Base-by-base conservation (phyloP, 768 basidiomycete genomes). In the Mycena olivaceomarginata region DNA sequence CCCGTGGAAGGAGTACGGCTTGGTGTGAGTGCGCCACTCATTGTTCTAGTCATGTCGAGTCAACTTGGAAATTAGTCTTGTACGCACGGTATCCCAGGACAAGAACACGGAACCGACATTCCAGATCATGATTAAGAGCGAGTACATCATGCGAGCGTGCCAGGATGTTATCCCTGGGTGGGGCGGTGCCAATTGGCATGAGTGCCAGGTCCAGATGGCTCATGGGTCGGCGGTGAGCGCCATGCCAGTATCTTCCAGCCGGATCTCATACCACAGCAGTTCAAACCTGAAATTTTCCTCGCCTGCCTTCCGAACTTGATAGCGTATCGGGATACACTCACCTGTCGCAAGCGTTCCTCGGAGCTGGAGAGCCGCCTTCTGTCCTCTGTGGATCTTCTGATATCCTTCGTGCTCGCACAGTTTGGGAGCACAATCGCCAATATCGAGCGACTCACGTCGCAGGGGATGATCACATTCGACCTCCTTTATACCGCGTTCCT, bases 121-220 rank as follows among this genome's bases (percentile, higher is more conserved):
- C 85, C 89, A 88, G 82, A 82, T 93, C 41, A 85, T 92, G 62
- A 82, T 94, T 83, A 92, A 93, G 85, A 93, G 91, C 79, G 87
- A 86, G 31, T 91, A 91, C 79, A 87, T 94, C 72, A 82, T 91
- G 25, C 89, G 91, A 77, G 90, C 90, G 1, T 92, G 91, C 79
- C 89, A 91, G 77, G 90, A 91, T 53, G 90, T 93, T 22, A 90
- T 94, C 74, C 86, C 89, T 68, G 85, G 88, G 6, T 91, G 91
- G 88, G 90, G 90, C 41, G 92, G 92, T 18, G 85, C 92, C 37
- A 93, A 92, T 10, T 94, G 93, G 92, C 90, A 91, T 45, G 82
- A 89, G 89, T 91, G 39, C 91, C 92, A 9, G 31, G 31, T 31
- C 31, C 31, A 31, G 31, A 31, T 4, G 31, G 31, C 31, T 31